Evolutionary conservation across 768 basidiomycete species (phyloP).

Genomic region (Pseudohyphozyma bogoriensis): DNA sequence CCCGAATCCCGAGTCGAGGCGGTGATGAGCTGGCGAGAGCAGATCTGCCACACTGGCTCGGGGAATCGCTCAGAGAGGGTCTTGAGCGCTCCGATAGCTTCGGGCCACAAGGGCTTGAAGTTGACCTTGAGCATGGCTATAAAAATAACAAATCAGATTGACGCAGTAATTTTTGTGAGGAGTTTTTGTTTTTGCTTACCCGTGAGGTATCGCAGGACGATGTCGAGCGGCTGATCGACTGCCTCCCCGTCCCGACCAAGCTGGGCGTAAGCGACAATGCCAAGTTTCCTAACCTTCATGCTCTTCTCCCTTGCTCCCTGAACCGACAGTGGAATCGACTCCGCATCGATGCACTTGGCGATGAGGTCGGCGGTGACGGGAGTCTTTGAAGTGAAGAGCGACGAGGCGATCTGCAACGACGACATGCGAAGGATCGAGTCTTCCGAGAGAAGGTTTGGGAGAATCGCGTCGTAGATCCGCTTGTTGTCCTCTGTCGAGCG

Average conservation of each 20-base stretch:
- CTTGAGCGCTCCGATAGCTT: conserved; percentile 45
- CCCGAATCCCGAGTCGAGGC: conserved; percentile 21
- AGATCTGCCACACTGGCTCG: conserved; percentile 33
- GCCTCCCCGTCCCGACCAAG: conserved; percentile 44
- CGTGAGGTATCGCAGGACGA: conserved; percentile 62
- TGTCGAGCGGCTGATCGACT: conserved; percentile 48
- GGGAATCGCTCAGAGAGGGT: conserved; percentile 19
- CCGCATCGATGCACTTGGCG: conserved; percentile 56
- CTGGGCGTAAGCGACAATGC: conserved; percentile 42
- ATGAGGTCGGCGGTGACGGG: conserved; percentile 42
- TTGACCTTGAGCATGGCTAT: conserved; percentile 87
- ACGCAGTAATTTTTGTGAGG: no score
- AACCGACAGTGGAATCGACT: conserved; percentile 66
- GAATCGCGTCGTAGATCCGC: conserved; percentile 49
- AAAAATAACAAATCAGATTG: neutral
- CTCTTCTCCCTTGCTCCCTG: conserved; percentile 77
- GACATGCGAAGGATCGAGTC: conserved; percentile 56
- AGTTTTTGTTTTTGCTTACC: conserved; percentile 50
- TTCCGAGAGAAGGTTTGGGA: conserved; percentile 57
- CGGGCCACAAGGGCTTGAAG: conserved; percentile 77
- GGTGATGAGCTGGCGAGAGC: conserved; percentile 36
- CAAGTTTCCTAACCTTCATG: conserved; percentile 62
- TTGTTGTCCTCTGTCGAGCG: conserved; percentile 22
- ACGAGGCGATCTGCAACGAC: conserved; percentile 44
- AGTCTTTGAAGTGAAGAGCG: conserved; percentile 51